Conservation (phyloP, 164 flowering plant genomes). For the Cinnamomum chago region DNA sequence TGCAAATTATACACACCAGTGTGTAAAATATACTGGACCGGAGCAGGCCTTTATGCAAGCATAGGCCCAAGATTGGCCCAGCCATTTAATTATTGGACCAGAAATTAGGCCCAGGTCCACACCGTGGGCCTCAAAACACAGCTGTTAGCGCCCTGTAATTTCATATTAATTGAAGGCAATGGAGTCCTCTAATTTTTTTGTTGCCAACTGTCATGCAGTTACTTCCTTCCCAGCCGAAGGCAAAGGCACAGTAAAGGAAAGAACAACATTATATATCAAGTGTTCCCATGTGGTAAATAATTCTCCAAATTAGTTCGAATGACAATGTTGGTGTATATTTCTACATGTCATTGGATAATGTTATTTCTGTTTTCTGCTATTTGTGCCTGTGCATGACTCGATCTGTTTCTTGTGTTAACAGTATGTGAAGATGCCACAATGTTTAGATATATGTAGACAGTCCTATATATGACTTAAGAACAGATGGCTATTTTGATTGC, state of each 20-base stretch:
- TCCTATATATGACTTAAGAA: too few species aligned
- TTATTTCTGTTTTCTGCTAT: neutral
- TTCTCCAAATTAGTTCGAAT: slow-evolving; percentile 8
- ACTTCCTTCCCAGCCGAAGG: slow-evolving; percentile 66
- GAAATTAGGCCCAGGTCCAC: too few species aligned
- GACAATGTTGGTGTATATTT: neutral
- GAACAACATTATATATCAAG: neutral
- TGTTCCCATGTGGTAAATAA: slow-evolving; percentile 14
- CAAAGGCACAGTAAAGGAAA: slow-evolving; percentile 47
- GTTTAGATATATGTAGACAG: neutral
- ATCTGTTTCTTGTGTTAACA: neutral
- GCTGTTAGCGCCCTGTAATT: too few species aligned
- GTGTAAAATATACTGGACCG: too few species aligned
- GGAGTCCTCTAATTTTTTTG: neutral
- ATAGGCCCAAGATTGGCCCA: too few species aligned
- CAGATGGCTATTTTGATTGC: neutral
- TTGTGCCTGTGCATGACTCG: neutral
- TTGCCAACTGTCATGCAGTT: slow-evolving; percentile 38
- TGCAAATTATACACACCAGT: too few species aligned
- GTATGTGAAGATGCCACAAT: neutral
- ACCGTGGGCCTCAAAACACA: too few species aligned
- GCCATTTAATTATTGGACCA: too few species aligned
- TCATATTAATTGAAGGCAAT: neutral
- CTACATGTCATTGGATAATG: neutral
- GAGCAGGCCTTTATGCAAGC: too few species aligned